Conservation (phyloP, 2,329 filamentous ascomycete species). For the Colletotrichum sp. region DNA sequence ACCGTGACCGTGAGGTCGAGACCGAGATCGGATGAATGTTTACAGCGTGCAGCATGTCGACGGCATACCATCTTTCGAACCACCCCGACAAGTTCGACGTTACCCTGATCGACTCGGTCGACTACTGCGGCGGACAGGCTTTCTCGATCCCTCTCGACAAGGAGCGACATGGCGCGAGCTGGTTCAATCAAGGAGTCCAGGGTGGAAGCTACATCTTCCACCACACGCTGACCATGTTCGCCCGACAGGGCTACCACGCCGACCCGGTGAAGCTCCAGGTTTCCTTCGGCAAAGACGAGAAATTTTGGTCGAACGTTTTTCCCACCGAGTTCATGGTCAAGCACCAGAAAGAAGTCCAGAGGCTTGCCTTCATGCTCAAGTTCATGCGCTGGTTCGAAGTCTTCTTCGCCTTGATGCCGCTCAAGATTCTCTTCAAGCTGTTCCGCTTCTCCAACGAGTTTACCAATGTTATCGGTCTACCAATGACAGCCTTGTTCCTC, state of each 20-base stretch:
- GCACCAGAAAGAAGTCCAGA: slow-evolving; percentile 58
- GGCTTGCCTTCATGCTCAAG: slow-evolving; percentile 58
- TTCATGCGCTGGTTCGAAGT: slow-evolving; percentile 61
- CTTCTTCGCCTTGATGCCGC: slow-evolving; percentile 60
- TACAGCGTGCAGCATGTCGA: slow-evolving; percentile 49
- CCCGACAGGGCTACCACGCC: slow-evolving; percentile 52
- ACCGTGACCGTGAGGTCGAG: background rate
- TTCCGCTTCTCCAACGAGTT: slow-evolving; percentile 72
- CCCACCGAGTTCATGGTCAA: slow-evolving; percentile 58
- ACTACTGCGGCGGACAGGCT: slow-evolving; percentile 67
- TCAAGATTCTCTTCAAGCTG: slow-evolving; percentile 66
- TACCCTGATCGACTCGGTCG: slow-evolving; percentile 60
- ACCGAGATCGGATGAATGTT: background rate
- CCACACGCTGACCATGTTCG: slow-evolving; percentile 68
- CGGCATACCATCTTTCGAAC: slow-evolving; percentile 63
- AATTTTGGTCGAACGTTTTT: slow-evolving; percentile 69
- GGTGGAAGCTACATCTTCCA: slow-evolving; percentile 65
- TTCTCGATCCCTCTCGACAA: slow-evolving; percentile 67
- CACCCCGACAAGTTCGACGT: slow-evolving; percentile 65
- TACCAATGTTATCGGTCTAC: slow-evolving; percentile 68
- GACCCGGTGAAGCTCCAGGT: slow-evolving; percentile 64
- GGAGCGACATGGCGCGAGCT: slow-evolving; percentile 61
- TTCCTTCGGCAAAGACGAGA: slow-evolving; percentile 61
- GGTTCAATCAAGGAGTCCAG: slow-evolving; percentile 69
- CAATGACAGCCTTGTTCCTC: slow-evolving; percentile 57